These are phyloP conservation scores for Colletotrichum trifolii DNA, from an alignment of 2,329 filamentous ascomycete genomes.

Conservation along the genomic window DNA sequence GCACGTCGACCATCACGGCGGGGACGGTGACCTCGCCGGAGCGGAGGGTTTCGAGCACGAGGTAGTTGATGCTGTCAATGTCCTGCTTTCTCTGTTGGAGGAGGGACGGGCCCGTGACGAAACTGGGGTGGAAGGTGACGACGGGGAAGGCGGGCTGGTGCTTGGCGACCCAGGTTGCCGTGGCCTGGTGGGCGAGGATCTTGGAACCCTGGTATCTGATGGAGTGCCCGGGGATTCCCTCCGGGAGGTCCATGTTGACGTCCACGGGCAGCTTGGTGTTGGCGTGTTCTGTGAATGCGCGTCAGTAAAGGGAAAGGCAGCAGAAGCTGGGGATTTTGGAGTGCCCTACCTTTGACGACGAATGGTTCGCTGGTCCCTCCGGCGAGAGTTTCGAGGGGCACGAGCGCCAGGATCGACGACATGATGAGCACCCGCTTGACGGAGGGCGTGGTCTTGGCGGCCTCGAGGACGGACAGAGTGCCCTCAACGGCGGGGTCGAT, in stretches of 20 bases:
- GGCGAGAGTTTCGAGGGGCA: background rate
- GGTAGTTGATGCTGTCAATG: conserved; percentile 3
- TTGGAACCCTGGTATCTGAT: conserved; percentile 22
- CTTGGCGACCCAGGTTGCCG: conserved; percentile 8
- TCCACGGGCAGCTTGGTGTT: background rate
- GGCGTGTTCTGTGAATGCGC: background rate
- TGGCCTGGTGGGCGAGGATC: conserved; percentile 19
- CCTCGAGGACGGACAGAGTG: conserved; percentile 8
- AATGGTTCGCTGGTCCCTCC: background rate
- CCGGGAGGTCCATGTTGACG: conserved; percentile 5
- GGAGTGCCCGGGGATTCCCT: background rate
- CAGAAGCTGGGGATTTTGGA: background rate
- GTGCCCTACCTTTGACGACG: background rate
- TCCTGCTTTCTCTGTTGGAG: conserved; percentile 2
- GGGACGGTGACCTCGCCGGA: background rate
- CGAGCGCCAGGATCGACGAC: conserved; percentile 9
- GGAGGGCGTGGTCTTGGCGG: background rate
- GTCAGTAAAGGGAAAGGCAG: background rate
- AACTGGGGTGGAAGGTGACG: conserved; percentile 19
- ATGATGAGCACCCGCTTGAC: conserved; percentile 11
- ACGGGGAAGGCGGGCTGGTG: conserved; percentile 1
- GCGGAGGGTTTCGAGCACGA: background rate
- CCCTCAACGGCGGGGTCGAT: conserved; percentile 13
- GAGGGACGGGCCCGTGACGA: conserved; percentile 7
- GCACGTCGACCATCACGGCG: conserved; percentile 4